These are phyloP conservation scores for Exobasidium rhododendri DNA, from an alignment of 1,284 basidiomycete genomes.

Conservation along the genomic window DNA sequence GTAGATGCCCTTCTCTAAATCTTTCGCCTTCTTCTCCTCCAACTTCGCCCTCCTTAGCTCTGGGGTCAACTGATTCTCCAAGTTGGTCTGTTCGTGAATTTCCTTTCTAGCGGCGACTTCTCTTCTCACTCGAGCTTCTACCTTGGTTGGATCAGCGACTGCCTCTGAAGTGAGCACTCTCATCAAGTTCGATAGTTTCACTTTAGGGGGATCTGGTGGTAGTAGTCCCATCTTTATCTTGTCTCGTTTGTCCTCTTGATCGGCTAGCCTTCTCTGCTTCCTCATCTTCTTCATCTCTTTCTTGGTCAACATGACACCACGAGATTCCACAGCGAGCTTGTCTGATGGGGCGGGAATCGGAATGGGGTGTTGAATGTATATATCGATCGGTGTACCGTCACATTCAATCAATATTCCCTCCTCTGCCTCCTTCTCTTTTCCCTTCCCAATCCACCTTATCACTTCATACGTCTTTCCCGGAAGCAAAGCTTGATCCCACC, in stretches of 20 bases:
- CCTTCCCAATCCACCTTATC: slow-evolving; percentile 61
- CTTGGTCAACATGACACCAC: slow-evolving; percentile 50
- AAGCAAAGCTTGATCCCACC: slow-evolving; percentile 93
- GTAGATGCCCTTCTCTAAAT: slow-evolving; percentile 81
- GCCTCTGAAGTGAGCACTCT: slow-evolving; percentile 94
- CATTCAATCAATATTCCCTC: slow-evolving; percentile 23
- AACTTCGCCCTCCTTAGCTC: slow-evolving; percentile 83
- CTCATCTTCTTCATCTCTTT: slow-evolving; percentile 96
- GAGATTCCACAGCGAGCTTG: slow-evolving; percentile 66
- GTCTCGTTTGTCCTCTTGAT: slow-evolving; percentile 90
- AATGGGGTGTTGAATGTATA: slow-evolving; percentile 95
- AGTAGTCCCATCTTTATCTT: slow-evolving; percentile 91
- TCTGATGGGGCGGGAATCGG: slow-evolving; percentile 87
- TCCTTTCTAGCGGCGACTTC: slow-evolving; percentile 88
- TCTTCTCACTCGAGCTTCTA: slow-evolving; percentile 87
- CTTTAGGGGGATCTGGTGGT: slow-evolving; percentile 93
- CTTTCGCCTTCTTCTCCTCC: slow-evolving; percentile 58
- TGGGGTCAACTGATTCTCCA: slow-evolving; percentile 81
- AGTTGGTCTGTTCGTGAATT: slow-evolving; percentile 85
- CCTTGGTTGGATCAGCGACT: slow-evolving; percentile 92
- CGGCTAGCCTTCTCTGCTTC: slow-evolving; percentile 78
- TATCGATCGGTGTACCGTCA: slow-evolving; percentile 73
- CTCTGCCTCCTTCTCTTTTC: slow-evolving; percentile 20
- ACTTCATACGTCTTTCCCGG: slow-evolving; percentile 76
- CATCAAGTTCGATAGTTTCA: slow-evolving; percentile 93